Evolutionary conservation across 179 eudicot species (phyloP).

Genomic region (Patellifolia procumbens): DNA sequence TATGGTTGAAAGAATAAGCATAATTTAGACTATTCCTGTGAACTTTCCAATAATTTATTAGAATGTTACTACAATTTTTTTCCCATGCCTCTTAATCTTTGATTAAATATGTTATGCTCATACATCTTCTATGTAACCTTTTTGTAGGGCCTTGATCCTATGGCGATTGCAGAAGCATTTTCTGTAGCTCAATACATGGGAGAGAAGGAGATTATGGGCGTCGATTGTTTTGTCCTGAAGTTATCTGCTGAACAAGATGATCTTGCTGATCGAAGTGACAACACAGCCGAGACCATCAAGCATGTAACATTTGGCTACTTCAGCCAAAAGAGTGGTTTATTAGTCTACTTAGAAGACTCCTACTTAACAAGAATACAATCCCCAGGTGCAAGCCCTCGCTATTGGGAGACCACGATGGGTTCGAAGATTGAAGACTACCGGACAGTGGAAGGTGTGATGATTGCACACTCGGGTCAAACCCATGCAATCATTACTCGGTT

Average conservation of each 20-base stretch:
- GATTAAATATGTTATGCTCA: background rate
- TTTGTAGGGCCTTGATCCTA: conserved; percentile 76
- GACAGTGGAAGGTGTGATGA: conserved; percentile 71
- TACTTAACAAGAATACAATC: conserved; percentile 81
- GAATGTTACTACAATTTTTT: background rate
- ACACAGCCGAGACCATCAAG: conserved; percentile 84
- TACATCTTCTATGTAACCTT: conserved; percentile 1
- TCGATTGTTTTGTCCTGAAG: conserved; percentile 75
- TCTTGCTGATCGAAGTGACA: conserved; percentile 76
- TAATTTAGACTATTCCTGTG: too few species aligned
- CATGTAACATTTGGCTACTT: conserved; percentile 85
- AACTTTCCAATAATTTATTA: too few species aligned
- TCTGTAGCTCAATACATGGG: conserved; percentile 85
- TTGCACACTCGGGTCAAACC: conserved; percentile 81
- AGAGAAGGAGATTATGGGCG: conserved; percentile 62
- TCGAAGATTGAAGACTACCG: conserved; percentile 81
- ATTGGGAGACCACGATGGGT: conserved; percentile 92
- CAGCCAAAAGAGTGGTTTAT: conserved; percentile 81
- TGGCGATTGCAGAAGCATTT: conserved; percentile 70
- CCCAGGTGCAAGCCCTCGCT: conserved; percentile 65
- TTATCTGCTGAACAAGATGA: conserved; percentile 66
- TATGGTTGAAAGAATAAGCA: too few species aligned
- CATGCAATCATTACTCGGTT: conserved; percentile 65
- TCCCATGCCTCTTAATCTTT: background rate
- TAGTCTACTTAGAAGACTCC: conserved; percentile 82